Conservation (phyloP, 768 basidiomycete species). For the Panaeolus papilionaceus region DNA sequence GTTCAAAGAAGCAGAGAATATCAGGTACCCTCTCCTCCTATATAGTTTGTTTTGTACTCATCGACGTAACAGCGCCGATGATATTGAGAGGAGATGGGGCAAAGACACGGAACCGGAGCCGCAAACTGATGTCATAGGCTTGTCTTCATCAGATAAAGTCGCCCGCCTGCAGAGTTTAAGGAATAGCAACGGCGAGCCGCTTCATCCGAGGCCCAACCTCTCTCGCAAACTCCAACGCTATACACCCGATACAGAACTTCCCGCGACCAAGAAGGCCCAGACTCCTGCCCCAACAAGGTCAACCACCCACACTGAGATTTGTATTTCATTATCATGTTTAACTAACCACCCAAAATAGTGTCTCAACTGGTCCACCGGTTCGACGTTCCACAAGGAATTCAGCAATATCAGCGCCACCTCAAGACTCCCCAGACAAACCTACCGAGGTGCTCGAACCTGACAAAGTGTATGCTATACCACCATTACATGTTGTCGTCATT, state of each 20-base stretch:
- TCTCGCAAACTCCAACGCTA: neutral
- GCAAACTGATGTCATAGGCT: neutral
- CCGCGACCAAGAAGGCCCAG: neutral
- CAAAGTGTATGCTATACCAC: slow-evolving; percentile 59
- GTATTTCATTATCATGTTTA: neutral
- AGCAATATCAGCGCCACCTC: neutral
- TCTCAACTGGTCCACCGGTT: neutral
- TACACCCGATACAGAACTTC: neutral
- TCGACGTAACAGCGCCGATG: neutral
- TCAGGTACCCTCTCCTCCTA: neutral
- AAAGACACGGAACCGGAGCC: neutral
- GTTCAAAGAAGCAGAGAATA: neutral
- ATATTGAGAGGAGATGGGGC: neutral
- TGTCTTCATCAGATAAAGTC: neutral
- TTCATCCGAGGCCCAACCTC: neutral
- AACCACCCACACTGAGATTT: neutral
- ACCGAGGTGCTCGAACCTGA: slow-evolving; percentile 49
- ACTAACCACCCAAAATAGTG: neutral
- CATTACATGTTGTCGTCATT: neutral
- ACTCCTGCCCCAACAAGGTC: neutral
- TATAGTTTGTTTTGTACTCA: neutral
- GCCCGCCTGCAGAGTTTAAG: neutral
- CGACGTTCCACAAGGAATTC: neutral
- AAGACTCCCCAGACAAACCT: neutral
- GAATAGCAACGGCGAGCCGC: neutral